Conservation (phyloP, 331 rosid genomes). For the Quercus tomentella region DNA sequence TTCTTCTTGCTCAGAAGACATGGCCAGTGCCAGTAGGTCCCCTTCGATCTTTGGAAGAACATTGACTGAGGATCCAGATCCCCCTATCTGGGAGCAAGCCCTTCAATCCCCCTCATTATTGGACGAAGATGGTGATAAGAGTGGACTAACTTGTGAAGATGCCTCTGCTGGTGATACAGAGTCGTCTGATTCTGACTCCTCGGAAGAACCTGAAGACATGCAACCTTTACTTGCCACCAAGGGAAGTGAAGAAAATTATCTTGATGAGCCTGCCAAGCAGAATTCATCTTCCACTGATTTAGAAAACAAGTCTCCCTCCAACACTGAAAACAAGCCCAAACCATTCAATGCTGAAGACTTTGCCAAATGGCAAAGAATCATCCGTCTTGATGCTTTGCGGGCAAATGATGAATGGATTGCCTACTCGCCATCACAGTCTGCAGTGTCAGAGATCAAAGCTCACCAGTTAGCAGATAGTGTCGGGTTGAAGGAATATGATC, state of each 20-base stretch:
- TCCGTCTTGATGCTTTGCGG: slow-evolving; percentile 95
- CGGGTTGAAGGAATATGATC: slow-evolving; percentile 90
- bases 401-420: slow-evolving; percentile 89
- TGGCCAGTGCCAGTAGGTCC: slow-evolving; percentile 76
- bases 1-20: slow-evolving; percentile 88
- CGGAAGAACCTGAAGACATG: slow-evolving; percentile 71
- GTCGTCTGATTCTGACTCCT: slow-evolving; percentile 85
- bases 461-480: slow-evolving; percentile 72
- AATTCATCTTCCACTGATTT: slow-evolving; percentile 31
- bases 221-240: slow-evolving; percentile 61
- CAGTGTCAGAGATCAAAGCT: slow-evolving; percentile 64
- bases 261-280: slow-evolving; percentile 40
- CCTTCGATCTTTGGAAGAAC: slow-evolving; percentile 73
- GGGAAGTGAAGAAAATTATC: slow-evolving; percentile 45
- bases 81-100: slow-evolving; percentile 8
- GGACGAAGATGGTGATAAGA: slow-evolving; percentile 62
- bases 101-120: slow-evolving; percentile 49
- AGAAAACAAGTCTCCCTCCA: slow-evolving; percentile 5
- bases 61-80: slow-evolving; percentile 55
- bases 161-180: slow-evolving; percentile 57
- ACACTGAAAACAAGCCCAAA: slow-evolving; percentile 41
- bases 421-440: slow-evolving; percentile 60
- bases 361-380: slow-evolving; percentile 88
- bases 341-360: slow-evolving; percentile 61
- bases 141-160: slow-evolving; percentile 48